A percentile compares a stretch with the other conserved stretches of the same genome.
These are phyloP conservation scores for Rhodomyrtus psidioides DNA, from an alignment of 441 rosid species.

Conservation along the genomic window DNA sequence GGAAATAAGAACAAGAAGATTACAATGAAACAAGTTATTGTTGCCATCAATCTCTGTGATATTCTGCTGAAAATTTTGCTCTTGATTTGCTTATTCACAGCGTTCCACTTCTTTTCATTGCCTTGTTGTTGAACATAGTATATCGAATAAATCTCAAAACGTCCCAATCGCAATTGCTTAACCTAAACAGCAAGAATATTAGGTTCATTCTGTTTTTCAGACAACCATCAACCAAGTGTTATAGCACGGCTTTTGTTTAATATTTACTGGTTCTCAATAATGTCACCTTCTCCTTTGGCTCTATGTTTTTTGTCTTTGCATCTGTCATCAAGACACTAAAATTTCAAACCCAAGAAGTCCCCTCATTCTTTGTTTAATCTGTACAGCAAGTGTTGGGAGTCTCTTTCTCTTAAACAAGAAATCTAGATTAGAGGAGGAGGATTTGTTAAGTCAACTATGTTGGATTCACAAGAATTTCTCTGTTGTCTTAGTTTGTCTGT, in stretches of 20 bases:
- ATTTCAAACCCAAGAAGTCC: neutral
- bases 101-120: neutral
- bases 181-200: neutral
- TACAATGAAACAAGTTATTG: neutral
- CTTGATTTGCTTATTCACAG: neutral
- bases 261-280: conserved; percentile 14
- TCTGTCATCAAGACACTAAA: neutral
- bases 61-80: neutral
- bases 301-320: conserved; percentile 8
- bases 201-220: neutral
- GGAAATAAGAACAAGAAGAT: neutral
- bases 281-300: conserved; percentile 38
- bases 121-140: neutral
- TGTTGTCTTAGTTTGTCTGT: neutral
- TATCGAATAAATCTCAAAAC: neutral
- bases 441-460: neutral
- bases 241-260: neutral
- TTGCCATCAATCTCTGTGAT: neutral
- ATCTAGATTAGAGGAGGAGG: neutral
- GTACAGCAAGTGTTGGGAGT: neutral
- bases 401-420: neutral
- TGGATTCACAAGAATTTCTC: neutral
- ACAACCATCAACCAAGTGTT: neutral
- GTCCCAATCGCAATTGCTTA: neutral
- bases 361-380: neutral